These are phyloP conservation scores for Dendrothele bispora DNA, from an alignment of 768 basidiomycete genomes.

Conservation along the genomic window DNA sequence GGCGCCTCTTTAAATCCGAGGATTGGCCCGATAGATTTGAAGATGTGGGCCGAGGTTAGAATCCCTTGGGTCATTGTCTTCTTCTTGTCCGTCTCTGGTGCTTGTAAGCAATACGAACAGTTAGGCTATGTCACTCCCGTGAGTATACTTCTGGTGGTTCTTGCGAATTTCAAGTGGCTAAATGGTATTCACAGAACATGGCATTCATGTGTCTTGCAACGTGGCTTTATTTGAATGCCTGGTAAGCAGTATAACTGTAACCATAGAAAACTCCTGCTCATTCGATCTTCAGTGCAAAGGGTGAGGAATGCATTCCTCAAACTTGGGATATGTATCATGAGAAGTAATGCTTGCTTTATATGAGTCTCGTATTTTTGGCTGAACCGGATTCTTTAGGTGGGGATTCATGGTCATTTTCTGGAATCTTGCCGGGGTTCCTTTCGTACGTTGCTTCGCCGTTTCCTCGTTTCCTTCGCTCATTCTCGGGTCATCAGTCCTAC, in stretches of 20 bases:
- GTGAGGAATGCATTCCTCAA: slow-evolving; percentile 93
- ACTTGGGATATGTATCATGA: slow-evolving; percentile 99
- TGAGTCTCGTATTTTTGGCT: slow-evolving; percentile 1
- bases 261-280: slow-evolving; percentile 4
- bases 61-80: slow-evolving; percentile 98
- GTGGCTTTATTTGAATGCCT: slow-evolving; percentile 95
- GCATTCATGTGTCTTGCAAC: slow-evolving; percentile 95
- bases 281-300: slow-evolving; percentile 63
- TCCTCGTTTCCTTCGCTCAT: neutral
- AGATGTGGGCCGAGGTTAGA: slow-evolving; percentile 98
- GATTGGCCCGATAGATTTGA: slow-evolving; percentile 87
- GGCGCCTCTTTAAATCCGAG: slow-evolving; percentile 93
- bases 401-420: slow-evolving; percentile 99
- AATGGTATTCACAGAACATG: slow-evolving; percentile 69
- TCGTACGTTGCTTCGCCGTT: slow-evolving; percentile 48
- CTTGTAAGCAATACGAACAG: slow-evolving; percentile 92
- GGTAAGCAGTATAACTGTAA: slow-evolving; percentile 40
- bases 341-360: slow-evolving; percentile 53
- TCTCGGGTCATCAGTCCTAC: slow-evolving; percentile 62
- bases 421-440: slow-evolving; percentile 93
- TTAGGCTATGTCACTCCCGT: slow-evolving; percentile 92
- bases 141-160: slow-evolving; percentile 36
- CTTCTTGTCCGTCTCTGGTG: slow-evolving; percentile 88
- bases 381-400: slow-evolving; percentile 47
- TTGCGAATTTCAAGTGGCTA: slow-evolving; percentile 37